phyloP scores from a whole-genome alignment of 2,329 filamentous ascomycete species.

The Ophioceras dolichostomum region DNA sequence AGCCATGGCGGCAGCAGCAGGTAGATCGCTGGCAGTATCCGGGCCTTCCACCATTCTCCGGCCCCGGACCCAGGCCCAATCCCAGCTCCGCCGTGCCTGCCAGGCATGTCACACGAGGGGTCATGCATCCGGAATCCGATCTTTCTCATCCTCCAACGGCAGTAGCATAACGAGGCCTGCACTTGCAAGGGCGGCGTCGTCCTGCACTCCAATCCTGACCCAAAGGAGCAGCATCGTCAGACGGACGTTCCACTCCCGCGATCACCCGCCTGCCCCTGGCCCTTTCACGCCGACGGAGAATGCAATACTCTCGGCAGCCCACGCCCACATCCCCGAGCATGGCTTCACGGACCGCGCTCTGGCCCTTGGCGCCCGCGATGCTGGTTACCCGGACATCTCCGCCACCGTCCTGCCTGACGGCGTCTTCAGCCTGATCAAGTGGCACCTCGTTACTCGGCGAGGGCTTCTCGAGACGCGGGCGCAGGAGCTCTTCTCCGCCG shows the following conservation, averaged over 20 bases:
- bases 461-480: constrained; percentile 37
- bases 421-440: constrained; percentile 70
- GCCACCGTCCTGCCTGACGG: constrained; percentile 71
- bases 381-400: constrained; percentile 77
- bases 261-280: constrained; percentile 52
- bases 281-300: constrained; percentile 59
- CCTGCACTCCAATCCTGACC: no score
- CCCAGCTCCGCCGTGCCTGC: no score
- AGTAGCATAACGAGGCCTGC: background rate
- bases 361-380: constrained; percentile 66
- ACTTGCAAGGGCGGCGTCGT: constrained; percentile 1
- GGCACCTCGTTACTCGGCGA: constrained; percentile 59
- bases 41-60: no score
- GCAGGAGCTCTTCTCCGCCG: constrained; percentile 23
- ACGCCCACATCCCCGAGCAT: constrained; percentile 63
- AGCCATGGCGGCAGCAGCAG: no score
- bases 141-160: background rate
- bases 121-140: no score
- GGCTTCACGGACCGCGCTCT: constrained; percentile 73
- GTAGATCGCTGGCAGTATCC: no score
- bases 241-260: constrained; percentile 58
- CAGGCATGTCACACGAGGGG: no score
- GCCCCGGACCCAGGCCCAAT: no score
- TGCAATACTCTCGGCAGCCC: constrained; percentile 69
- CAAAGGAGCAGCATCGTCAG: background rate